Conservation (phyloP, 1,284 basidiomycete species). For the Pseudomicrostroma phylloplanum region DNA sequence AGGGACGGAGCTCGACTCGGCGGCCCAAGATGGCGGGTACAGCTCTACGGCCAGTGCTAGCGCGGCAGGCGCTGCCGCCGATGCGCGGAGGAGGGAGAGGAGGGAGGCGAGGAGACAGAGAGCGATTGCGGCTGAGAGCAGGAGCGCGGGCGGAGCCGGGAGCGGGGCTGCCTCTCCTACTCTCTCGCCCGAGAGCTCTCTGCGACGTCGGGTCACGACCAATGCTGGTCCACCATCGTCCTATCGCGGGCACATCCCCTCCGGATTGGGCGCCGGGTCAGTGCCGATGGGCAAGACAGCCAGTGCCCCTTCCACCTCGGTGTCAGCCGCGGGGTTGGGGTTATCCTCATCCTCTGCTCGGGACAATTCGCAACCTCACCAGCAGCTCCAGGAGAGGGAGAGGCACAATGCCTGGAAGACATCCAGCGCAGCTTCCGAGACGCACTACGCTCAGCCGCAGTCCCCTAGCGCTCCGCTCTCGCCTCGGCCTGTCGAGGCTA, state of each 20-base stretch:
- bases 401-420: conserved; percentile 3
- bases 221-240: not conserved
- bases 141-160: not conserved
- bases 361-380: not conserved
- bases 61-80: not conserved
- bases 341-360: not conserved
- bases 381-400: conserved; percentile 1
- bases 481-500: too few relatives aligned
- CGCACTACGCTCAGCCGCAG: too few relatives aligned
- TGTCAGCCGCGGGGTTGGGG: not conserved
- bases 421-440: not conserved
- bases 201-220: not conserved
- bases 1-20: not conserved
- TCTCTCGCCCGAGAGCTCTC: not conserved
- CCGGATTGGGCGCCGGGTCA: not conserved
- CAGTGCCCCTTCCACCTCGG: not conserved
- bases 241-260: conserved; percentile 1
- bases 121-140: not conserved
- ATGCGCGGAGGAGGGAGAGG: not conserved
- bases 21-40: not conserved
- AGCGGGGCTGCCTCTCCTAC: not conserved
- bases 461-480: too few relatives aligned
- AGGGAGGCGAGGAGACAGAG: not conserved
- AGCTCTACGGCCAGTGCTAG: not conserved
- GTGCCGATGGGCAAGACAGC: not conserved